Evolutionary conservation across 139 green algal genomes (phyloP).

Genomic region (Tetradesmus lagerheimii): DNA sequence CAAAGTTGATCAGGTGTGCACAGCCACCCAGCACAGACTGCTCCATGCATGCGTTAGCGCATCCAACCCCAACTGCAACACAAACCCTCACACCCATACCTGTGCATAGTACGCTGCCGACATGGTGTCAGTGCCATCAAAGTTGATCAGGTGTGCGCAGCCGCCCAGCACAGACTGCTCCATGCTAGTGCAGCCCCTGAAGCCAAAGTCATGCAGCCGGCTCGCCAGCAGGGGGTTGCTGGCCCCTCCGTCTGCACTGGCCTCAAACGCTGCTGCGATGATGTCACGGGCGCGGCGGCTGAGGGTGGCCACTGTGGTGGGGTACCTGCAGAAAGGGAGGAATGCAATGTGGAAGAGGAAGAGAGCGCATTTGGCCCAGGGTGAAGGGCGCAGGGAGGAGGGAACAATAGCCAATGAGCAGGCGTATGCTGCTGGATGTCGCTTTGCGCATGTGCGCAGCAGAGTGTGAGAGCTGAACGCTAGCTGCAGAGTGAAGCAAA

Average conservation of each 20-base stretch:
- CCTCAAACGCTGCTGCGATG: slow-evolving; percentile 84
- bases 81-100: slow-evolving; percentile 52
- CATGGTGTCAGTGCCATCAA: slow-evolving; percentile 90
- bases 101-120: slow-evolving; percentile 90
- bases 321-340: slow-evolving; percentile 74
- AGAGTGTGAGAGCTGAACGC: too few relatives aligned
- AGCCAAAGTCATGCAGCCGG: slow-evolving; percentile 90
- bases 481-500: too few relatives aligned
- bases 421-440: too few relatives aligned
- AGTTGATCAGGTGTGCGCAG: slow-evolving; percentile 91
- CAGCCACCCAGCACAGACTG: slow-evolving; percentile 89
- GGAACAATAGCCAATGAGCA: too few relatives aligned
- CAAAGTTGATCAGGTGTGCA: slow-evolving; percentile 93
- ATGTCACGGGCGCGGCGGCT: slow-evolving; percentile 79
- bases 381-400: too few relatives aligned
- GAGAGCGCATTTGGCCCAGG: too few relatives aligned
- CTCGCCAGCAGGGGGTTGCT: slow-evolving; percentile 68
- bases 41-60: too few relatives aligned
- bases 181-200: slow-evolving; percentile 85
- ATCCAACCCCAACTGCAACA: not conserved
- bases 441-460: too few relatives aligned
- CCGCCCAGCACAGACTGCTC: slow-evolving; percentile 93
- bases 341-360: not conserved
- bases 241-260: slow-evolving; percentile 69
- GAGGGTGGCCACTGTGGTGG: slow-evolving; percentile 89